phyloP scores from a whole-genome alignment of 352 stramenopile genomes.

The Globisporangium canariense region DNA sequence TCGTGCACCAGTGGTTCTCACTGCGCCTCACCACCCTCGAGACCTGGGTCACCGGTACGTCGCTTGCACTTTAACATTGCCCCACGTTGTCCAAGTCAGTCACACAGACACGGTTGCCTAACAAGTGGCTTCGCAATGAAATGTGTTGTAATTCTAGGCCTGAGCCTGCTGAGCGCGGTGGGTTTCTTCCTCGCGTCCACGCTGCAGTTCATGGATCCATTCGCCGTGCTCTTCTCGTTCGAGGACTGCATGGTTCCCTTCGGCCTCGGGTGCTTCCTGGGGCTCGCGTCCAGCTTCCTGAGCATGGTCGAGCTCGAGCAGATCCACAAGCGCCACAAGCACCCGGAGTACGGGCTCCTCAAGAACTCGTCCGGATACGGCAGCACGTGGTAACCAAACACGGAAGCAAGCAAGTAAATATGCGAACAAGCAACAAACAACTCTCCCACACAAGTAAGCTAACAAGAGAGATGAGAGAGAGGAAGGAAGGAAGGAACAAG shows the following conservation, averaged over 20 bases:
- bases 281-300: conserved; percentile 59
- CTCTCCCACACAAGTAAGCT: conserved; percentile 17
- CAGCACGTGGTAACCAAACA: conserved; percentile 27
- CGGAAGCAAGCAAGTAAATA: too few species aligned
- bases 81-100: background rate
- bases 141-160: conserved; percentile 24
- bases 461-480: background rate
- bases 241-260: conserved; percentile 69
- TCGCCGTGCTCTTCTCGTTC: conserved; percentile 75
- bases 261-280: conserved; percentile 60
- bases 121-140: background rate
- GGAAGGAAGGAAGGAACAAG: background rate
- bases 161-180: conserved; percentile 55
- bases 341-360: conserved; percentile 78
- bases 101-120: too few species aligned
- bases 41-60: conserved; percentile 39
- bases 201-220: conserved; percentile 82
- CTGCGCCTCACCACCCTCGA: conserved; percentile 63
- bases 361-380: conserved; percentile 41
- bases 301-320: conserved; percentile 72
- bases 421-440: conserved; percentile 6
- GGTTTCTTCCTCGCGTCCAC: conserved; percentile 80
- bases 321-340: conserved; percentile 79
- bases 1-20: conserved; percentile 82
- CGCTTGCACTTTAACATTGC: background rate